A percentile compares a stretch with the other conserved stretches of the same genome.
These are phyloP conservation scores for Candida maltosa DNA, from an alignment of 805 yeast species.

Conservation along the genomic window DNA sequence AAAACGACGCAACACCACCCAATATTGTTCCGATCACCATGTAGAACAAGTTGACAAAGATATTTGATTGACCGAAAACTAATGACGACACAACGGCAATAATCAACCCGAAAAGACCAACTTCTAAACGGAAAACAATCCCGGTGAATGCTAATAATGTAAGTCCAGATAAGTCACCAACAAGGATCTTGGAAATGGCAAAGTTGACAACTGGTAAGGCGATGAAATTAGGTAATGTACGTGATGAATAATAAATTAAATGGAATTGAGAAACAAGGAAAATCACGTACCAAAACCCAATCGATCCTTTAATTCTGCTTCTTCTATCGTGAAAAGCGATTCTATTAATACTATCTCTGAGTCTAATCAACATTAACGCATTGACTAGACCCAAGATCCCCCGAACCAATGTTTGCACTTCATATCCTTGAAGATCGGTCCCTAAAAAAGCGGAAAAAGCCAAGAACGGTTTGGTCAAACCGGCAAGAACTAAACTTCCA, in stretches of 20 bases:
- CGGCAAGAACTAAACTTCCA: constrained; percentile 60
- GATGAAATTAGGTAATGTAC: constrained; percentile 85
- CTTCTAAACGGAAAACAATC: constrained; percentile 69
- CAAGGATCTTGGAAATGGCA: constrained; percentile 50
- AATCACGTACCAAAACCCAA: constrained; percentile 57
- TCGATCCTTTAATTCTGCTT: constrained; percentile 14
- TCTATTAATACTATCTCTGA: constrained; percentile 38
- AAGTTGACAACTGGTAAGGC: constrained; percentile 69
- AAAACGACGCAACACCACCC: constrained; percentile 48
- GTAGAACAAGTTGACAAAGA: constrained; percentile 29
- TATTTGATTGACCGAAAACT: constrained; percentile 43
- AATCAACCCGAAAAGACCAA: constrained; percentile 51
- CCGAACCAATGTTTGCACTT: constrained; percentile 55
- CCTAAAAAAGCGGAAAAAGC: constrained; percentile 16
- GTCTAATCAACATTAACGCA: constrained; percentile 45
- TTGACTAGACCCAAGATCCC: constrained; percentile 62
- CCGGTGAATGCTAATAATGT: constrained; percentile 59
- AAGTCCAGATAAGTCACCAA: constrained; percentile 48
- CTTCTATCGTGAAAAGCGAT: constrained; percentile 20
- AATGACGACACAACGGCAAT: constrained; percentile 46
- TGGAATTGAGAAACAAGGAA: constrained; percentile 74
- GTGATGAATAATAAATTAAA: constrained; percentile 69
- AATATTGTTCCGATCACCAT: constrained; percentile 47
- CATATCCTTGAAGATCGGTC: constrained; percentile 20
- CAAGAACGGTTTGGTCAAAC: constrained; percentile 36